Percentiles rank a stretch among this genome's conserved stretches.
Conservation (phyloP, 2,329 filamentous ascomycete species). For the Metarhizium humberi region DNA sequence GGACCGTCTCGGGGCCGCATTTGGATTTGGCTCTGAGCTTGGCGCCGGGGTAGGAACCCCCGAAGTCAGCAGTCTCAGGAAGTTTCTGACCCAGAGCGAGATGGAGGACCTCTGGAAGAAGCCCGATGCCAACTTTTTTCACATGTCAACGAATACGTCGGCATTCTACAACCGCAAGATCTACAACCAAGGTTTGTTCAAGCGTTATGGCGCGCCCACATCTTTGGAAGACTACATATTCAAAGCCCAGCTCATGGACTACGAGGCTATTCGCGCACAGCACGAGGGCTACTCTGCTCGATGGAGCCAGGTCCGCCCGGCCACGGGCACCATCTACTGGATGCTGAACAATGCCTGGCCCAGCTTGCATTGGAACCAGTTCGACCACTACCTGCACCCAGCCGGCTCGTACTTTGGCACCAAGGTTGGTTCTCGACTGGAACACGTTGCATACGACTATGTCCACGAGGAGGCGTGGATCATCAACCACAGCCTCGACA, state of each 20-base stretch:
- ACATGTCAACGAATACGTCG: conserved; percentile 49
- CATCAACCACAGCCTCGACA: conserved; percentile 42
- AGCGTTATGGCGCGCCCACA: conserved; percentile 39
- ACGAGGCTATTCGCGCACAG: conserved; percentile 51
- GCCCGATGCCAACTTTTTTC: conserved; percentile 43
- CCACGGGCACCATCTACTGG: conserved; percentile 57
- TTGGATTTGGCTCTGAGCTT: conserved; percentile 55
- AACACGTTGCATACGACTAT: conserved; percentile 50
- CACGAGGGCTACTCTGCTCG: conserved; percentile 46
- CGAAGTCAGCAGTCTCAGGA: conserved; percentile 41
- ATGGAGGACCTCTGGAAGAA: conserved; percentile 46
- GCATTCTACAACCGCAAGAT: conserved; percentile 46
- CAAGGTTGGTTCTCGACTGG: conserved; percentile 38
- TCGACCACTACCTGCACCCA: conserved; percentile 52
- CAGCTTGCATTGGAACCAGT: conserved; percentile 54
- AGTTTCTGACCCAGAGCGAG: conserved; percentile 42
- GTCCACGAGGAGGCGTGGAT: conserved; percentile 34
- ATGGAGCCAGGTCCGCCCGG: conserved; percentile 40
- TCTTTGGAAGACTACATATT: conserved; percentile 48
- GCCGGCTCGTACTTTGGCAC: conserved; percentile 51
- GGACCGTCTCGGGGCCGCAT: conserved; percentile 43
- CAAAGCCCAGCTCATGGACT: conserved; percentile 54
- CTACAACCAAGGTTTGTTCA: conserved; percentile 45
- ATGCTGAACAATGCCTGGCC: conserved; percentile 61
- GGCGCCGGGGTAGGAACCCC: conserved; percentile 55